Evolutionary conservation across 2,329 filamentous ascomycete species (phyloP).

Genomic region (Myriosclerotinia duriaeana): DNA sequence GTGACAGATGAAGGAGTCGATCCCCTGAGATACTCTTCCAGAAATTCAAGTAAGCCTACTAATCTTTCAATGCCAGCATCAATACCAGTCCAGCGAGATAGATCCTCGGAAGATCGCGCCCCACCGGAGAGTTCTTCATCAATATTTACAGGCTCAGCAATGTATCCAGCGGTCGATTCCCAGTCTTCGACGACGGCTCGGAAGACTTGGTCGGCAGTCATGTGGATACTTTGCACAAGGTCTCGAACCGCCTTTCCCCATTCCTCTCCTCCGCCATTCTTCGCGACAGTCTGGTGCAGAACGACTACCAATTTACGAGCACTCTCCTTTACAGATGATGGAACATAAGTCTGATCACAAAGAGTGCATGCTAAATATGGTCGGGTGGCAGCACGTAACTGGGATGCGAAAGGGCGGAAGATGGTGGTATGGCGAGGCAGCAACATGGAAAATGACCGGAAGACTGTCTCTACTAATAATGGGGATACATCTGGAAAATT

Average conservation of each 20-base stretch:
- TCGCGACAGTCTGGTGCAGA: constrained; percentile 78
- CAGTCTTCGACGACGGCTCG: constrained; percentile 79
- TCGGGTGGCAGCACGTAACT: constrained; percentile 62
- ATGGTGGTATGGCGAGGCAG: constrained; percentile 80
- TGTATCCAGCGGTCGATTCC: constrained; percentile 62
- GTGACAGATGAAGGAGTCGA: constrained; percentile 65
- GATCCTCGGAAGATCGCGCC: constrained; percentile 47
- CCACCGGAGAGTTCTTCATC: constrained; percentile 52
- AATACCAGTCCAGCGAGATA: constrained; percentile 75
- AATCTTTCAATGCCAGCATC: constrained; percentile 70
- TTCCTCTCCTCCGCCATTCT: constrained; percentile 73
- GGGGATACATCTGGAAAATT: constrained; percentile 45
- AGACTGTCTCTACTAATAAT: constrained; percentile 63
- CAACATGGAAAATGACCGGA: constrained; percentile 69
- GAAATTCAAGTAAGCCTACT: constrained; percentile 60
- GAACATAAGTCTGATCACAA: constrained; percentile 50
- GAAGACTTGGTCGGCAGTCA: constrained; percentile 73
- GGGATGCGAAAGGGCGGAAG: constrained; percentile 71
- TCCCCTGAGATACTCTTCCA: constrained; percentile 62
- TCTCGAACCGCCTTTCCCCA: constrained; percentile 68
- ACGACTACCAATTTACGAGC: constrained; percentile 66
- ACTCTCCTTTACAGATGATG: constrained; percentile 54
- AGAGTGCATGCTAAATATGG: constrained; percentile 64
- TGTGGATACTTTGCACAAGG: constrained; percentile 65
- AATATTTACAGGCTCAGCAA: constrained; percentile 46